Base-by-base conservation (phyloP, 2,329 filamentous ascomycete genomes). In the Arthrobotrys conoides region DNA sequence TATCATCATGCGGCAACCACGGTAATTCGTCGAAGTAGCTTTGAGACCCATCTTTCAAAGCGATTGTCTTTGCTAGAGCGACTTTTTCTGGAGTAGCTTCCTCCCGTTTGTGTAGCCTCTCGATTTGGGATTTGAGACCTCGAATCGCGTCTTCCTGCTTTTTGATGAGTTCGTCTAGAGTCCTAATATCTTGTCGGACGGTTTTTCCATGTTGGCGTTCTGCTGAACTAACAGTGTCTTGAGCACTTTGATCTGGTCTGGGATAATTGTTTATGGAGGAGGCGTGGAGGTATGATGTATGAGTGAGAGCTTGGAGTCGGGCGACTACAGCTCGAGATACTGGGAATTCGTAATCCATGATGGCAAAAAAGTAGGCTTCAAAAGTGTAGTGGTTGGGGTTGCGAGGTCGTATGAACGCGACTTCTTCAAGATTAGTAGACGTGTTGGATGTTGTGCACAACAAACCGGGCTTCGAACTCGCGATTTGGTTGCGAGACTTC, bases 1-100 rank as follows among this genome's bases (percentile, higher is more conserved):
- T 69, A 20, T 78, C 75, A 49, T 78, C 75, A 20, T 72, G 68
- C 3, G 75, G 75, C 14, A 78, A 12, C 75, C 75, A 78, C 6
- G 75, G 75, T 41, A 72, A 18, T 38, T 78, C 61, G 12, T 38
- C 44, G 44, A 78, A 78, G 27, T 68, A 68, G 9, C 38, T 53
- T 20, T 69, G 63, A 20, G 68, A 72, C 2, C 75, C 75, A 57
- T 72, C 33, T n/a, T 78, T 78, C 55, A 78, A 24, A 4, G 49
- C 75, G 5, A 16, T 71, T 1, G 20, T 46, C 27, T 68, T 78
- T 5, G 75, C 75, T 16, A 70, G 20, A 3, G 61, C 68, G 12
- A 72, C 51, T 20, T 69, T 78, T 38, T 68, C 44, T 10, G 68
- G 64, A 5, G 75, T 78, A n/a, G 55, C 75, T 24, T 69, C 75